These are phyloP conservation scores for Capsicum pubescens DNA, from an alignment of 257 asterid species.

Conservation along the genomic window DNA sequence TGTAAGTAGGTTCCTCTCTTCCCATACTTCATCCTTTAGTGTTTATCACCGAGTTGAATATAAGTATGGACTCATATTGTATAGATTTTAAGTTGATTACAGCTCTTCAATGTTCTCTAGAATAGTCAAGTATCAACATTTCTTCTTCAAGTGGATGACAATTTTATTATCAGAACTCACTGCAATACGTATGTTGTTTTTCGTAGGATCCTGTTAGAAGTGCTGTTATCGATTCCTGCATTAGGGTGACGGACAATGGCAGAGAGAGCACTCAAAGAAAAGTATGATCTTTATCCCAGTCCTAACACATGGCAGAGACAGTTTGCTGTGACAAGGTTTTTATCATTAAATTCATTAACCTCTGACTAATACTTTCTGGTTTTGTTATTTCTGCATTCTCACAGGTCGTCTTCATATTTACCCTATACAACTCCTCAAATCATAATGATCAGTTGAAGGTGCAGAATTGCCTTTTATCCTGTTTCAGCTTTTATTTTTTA, in stretches of 20 bases:
- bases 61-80: neutral
- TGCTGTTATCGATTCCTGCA: constrained; percentile 92
- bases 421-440: constrained; percentile 86
- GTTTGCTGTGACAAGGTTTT: neutral
- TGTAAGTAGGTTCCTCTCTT: neutral
- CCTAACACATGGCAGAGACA: neutral
- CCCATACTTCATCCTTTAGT: neutral
- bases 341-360: constrained; percentile 30
- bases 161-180: neutral
- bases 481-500: constrained; percentile 8
- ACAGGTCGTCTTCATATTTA: constrained; percentile 85
- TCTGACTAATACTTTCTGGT: constrained; percentile 25
- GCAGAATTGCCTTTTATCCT: constrained; percentile 37
- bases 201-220: constrained; percentile 91
- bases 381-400: constrained; percentile 36
- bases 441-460: constrained; percentile 94
- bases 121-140: neutral
- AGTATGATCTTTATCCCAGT: constrained; percentile 46
- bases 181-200: constrained; percentile 26
- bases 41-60: neutral
- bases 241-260: constrained; percentile 95
- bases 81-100: neutral
- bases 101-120: neutral
- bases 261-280: constrained; percentile 93
- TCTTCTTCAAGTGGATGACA: neutral